Evolutionary conservation across 257 asterid genomes (phyloP), one percentile per base, ranked within the genome.

Genomic region (Primulina tabacum): DNA sequence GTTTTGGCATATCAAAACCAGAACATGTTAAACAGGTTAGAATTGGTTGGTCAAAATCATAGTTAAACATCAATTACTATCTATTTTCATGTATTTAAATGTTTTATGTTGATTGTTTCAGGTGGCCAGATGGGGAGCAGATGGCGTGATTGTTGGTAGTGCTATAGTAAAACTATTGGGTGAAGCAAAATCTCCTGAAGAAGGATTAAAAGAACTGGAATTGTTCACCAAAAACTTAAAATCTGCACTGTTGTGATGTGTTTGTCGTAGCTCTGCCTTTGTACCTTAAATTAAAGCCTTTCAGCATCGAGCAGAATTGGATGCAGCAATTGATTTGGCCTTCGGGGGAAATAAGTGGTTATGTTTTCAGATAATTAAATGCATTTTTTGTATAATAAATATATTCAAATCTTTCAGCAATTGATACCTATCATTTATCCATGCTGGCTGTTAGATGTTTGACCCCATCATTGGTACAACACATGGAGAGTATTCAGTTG

Each of bases 71-170:
- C 30, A 29, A 57, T 69, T 29, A 60, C 11, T 18, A 53, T 50
- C 35, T 20, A 68, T 6, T 57, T 24, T 56, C 11, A 37, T 47
- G 20, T 28, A 28, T 52, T 21, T 34, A 21, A 43, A 47, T 16
- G 56, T 47, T 43, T 12, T 30, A 5, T 37, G 26, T 1, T 17
- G 26, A 14, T 65, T 47, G 9, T 59, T 68, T 38, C 89, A 91
- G 97, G 82, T 92, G 69, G 93, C 87, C 4, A 87, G 73, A 57
- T 92, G 97, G 96, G 97, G 97, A 75, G 97, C 97, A 20, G 97
- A 89, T 30, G 97, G 97, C 2, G 96, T 92, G 74, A 92, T 92
- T 70, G 92, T 92, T 56, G 97, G 97, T 1, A 92, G 96, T 52
- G 97, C 97, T n/a, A 75, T 92, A 64, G 96, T 92, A 6, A 87